Evolutionary conservation across 306 rosid genomes (phyloP), one percentile per base, ranked within the genome.

Genomic region (Cucurbita pepo): DNA sequence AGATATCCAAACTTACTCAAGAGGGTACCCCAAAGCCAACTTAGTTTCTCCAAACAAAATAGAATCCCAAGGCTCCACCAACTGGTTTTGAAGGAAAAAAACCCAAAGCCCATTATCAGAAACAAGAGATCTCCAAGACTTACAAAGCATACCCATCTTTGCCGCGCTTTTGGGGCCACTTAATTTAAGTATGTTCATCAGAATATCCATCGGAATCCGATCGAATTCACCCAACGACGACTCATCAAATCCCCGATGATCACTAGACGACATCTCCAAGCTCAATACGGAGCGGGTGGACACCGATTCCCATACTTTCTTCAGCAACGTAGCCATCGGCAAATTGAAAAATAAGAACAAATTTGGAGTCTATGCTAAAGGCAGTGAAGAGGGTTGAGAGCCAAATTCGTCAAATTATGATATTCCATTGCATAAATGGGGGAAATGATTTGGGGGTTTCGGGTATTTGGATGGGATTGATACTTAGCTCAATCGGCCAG

Each of bases 121-220:
- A 44, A 73, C 69, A 15, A 73, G 80, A 55, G 56, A 73, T 47
- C 41, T 73, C 77, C 77, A 73, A 73, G 77, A 73, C 43, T 34
- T 73, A 14, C 45, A 73, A 14, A 73, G 47, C 43, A 45, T 44
- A 44, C 69, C 65, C 77, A 73, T 57, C 47, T 44, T 73, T 2
- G 77, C 77, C 16, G 69, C 7, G 22, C n/a, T 10, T 3, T 88
- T 93, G 13, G 98, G 97, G 47, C 91, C 98, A 77, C 83, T 75
- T 57, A 83, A 36, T 61, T 71, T 74, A 74, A 87, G 66, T 44
- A 93, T 87, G 74, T 86, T 90, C 44, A 82, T 18, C 82, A 87
- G 38, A 5, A 93, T 59, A 64, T 93, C 97, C 74, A 43, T 25
- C 11, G 98, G 98, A 3, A 90, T 40, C n/a, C 69, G 76, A 77